A percentile compares a stretch with the other conserved stretches of the same genome.
phyloP scores from a whole-genome alignment of 306 rosid genomes.

The Coriaria nepalensis region DNA sequence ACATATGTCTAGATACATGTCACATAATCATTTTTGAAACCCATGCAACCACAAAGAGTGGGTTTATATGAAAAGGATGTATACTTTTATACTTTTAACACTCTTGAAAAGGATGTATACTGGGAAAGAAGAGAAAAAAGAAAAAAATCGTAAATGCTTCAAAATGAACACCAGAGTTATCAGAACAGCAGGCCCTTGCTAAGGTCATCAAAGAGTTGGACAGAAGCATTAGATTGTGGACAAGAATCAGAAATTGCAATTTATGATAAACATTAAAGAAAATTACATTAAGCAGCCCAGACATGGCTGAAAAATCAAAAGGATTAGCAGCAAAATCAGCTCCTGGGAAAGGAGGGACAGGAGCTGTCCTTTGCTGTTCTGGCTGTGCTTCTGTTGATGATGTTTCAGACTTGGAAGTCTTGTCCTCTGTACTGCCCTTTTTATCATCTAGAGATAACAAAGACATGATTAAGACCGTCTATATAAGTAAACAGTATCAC shows the following conservation, averaged over 20 bases:
- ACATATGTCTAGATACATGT: too few relatives aligned
- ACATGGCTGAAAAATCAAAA: conserved; percentile 91
- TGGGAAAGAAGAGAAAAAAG: too few relatives aligned
- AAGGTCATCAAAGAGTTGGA: too few relatives aligned
- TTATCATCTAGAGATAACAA: conserved; percentile 34
- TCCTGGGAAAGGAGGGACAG: conserved; percentile 51
- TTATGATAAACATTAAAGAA: conserved; percentile 1
- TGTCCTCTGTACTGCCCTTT: conserved; percentile 40
- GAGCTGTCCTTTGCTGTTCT: conserved; percentile 21
- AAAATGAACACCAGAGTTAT: too few relatives aligned
- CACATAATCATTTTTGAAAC: too few relatives aligned
- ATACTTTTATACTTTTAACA: too few relatives aligned
- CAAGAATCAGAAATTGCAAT: neutral
- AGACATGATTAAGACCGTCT: conserved; percentile 3
- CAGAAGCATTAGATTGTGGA: too few relatives aligned
- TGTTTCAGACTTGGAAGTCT: conserved; percentile 28
- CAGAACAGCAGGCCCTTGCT: too few relatives aligned
- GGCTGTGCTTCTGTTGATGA: conserved; percentile 42
- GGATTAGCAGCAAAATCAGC: conserved; percentile 51
- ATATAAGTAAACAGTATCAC: neutral
- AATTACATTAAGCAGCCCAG: conserved; percentile 85
- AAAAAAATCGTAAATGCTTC: too few relatives aligned
- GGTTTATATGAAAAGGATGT: too few relatives aligned
- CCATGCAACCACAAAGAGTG: too few relatives aligned
- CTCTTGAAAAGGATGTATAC: too few relatives aligned